Percentiles rank a stretch among this genome's conserved stretches.
Evolutionary conservation across 129 eudicot species (phyloP).

Genomic region (Calendula officinalis): DNA sequence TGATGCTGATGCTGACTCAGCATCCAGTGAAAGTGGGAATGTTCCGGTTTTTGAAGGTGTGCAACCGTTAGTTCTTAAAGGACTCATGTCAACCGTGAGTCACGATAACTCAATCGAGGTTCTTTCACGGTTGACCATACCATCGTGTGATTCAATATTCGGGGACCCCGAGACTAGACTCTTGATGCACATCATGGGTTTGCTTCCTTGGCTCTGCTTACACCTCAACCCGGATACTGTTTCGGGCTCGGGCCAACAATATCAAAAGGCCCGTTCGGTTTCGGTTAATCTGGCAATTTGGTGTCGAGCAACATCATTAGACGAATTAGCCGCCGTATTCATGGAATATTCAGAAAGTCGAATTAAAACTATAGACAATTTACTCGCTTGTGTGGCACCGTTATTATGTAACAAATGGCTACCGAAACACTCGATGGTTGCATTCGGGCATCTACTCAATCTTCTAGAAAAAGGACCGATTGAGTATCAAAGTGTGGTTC

Average conservation of each 20-base stretch:
- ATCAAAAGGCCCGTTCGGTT: conserved; percentile 71
- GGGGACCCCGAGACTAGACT: conserved; percentile 84
- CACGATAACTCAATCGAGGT: conserved; percentile 77
- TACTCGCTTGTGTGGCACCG: conserved; percentile 70
- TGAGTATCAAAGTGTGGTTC: conserved; percentile 80
- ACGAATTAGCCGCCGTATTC: conserved; percentile 68
- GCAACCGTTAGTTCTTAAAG: conserved; percentile 90
- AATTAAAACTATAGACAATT: conserved; percentile 61
- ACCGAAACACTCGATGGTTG: conserved; percentile 70
- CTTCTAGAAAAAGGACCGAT: conserved; percentile 76
- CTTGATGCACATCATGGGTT: conserved; percentile 77
- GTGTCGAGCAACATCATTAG: conserved; percentile 74
- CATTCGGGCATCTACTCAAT: conserved; percentile 70
- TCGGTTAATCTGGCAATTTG: conserved; percentile 71
- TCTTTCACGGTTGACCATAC: conserved; percentile 72
- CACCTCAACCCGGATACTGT: conserved; percentile 67
- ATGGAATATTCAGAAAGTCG: conserved; percentile 63
- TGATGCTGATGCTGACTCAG: conserved; percentile 30
- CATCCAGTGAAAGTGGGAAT: conserved; percentile 35
- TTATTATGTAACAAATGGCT: conserved; percentile 74
- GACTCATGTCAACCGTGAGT: conserved; percentile 87
- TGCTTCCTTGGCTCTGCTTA: conserved; percentile 93
- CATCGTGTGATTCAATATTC: conserved; percentile 80
- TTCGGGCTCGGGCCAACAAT: conserved; percentile 47
- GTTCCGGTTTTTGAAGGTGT: conserved; percentile 82